Conservation (phyloP, 106 monocot genomes). For the Allium cepa region DNA sequence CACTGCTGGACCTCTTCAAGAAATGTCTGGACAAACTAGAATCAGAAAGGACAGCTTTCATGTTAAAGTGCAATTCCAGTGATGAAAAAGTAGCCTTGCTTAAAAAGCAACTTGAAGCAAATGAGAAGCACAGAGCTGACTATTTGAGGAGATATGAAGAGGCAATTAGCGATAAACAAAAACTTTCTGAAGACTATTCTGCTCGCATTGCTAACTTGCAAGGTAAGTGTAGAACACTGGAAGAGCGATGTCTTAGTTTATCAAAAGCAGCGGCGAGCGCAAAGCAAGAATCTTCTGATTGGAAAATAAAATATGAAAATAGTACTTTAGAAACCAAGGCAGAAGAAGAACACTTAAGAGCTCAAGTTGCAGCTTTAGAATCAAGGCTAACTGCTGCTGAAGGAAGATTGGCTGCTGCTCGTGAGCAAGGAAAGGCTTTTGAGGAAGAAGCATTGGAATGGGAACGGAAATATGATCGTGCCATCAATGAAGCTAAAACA, state of each 20-base stretch:
- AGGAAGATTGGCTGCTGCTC: conserved; percentile 67
- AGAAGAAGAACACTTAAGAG: conserved; percentile 66
- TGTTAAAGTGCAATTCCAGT: conserved; percentile 51
- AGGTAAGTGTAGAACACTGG: conserved; percentile 72
- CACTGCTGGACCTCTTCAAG: conserved; percentile 60
- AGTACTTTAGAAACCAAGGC: conserved; percentile 42
- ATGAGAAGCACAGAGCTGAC: conserved; percentile 73
- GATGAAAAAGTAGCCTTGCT: conserved; percentile 68
- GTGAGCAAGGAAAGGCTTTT: conserved; percentile 78
- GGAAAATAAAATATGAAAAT: conserved; percentile 68
- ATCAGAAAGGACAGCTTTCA: conserved; percentile 53
- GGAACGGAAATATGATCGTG: conserved; percentile 83
- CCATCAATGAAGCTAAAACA: conserved; percentile 61
- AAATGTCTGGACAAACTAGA: conserved; percentile 46
- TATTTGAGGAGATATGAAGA: conserved; percentile 90
- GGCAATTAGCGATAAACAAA: conserved; percentile 76
- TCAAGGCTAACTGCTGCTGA: conserved; percentile 64
- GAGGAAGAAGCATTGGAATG: conserved; percentile 87
- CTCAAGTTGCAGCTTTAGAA: conserved; percentile 55
- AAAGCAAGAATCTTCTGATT: conserved; percentile 48
- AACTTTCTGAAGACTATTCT: conserved; percentile 67
- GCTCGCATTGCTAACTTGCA: conserved; percentile 62
- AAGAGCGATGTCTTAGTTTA: conserved; percentile 61
- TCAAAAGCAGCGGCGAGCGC: conserved; percentile 44
- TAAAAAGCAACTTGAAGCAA: conserved; percentile 74